phyloP scores from a whole-genome alignment of 345 rosid species.

The Gossypium australe region DNA sequence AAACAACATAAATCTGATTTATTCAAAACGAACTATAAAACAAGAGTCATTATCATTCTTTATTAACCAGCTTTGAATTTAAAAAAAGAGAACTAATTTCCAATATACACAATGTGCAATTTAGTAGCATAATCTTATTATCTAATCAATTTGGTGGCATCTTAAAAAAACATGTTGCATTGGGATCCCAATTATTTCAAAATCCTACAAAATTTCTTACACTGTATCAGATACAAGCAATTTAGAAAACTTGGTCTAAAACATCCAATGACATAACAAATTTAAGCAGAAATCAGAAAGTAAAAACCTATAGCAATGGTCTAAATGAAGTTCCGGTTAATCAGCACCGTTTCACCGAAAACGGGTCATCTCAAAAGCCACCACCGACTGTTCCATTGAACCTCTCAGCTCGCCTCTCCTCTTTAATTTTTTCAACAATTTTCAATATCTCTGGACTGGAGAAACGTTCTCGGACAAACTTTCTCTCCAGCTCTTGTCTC shows the following conservation, averaged over 20 bases:
- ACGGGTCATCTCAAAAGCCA: conserved; percentile 5
- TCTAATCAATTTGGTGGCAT: neutral
- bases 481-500: conserved; percentile 51
- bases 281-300: neutral
- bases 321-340: neutral
- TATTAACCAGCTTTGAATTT: too few species aligned
- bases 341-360: neutral
- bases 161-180: neutral
- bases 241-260: neutral
- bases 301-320: neutral
- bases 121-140: too few species aligned
- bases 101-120: too few species aligned
- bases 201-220: neutral
- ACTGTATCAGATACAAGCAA: neutral
- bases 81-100: too few species aligned
- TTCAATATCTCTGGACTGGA: conserved; percentile 38
- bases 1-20: too few species aligned
- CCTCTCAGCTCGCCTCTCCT: conserved; percentile 39
- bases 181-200: neutral
- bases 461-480: conserved; percentile 45
- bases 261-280: neutral
- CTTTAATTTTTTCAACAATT: conserved; percentile 54
- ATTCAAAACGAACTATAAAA: too few species aligned
- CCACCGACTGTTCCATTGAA: conserved; percentile 27
- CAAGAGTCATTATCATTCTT: too few species aligned